Base-by-base conservation (phyloP, 352 stramenopile species). In the Globisporangium alternatum region DNA sequence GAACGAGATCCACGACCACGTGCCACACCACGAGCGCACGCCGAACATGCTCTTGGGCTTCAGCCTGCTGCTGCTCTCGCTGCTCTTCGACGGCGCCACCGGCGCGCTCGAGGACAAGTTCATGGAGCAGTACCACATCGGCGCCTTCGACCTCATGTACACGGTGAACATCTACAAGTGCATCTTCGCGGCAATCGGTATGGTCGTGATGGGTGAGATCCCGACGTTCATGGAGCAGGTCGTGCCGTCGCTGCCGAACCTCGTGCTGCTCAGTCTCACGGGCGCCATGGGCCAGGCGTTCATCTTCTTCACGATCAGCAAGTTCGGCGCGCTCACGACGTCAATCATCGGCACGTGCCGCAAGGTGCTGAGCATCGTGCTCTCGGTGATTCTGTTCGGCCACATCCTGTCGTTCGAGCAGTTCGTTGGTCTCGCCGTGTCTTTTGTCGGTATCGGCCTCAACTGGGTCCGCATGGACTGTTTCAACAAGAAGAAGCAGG, bases 231-330 rank as follows among this genome's bases (percentile, higher is more conserved):
- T 93, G n/a, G 69, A 87, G 51, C 77, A 89, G 51, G 75, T 84
- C 5, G 53, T 82, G 6, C 81, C 81, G 45, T 83, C 79, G 33
- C 61, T 91, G 25, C 78, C 78, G 1, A 88, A 81, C 61, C 71
- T 95, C 7, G 49, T 93, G 31, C 67, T 93, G 52, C 68, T 95
- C 47, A 94, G 86, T 61, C 58, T 90, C 2, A 94, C 85, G 0
- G 86, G 86, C 25, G 86, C 86, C 0, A 75, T 90, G 28, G 86
- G 86, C 39, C 86, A 95, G 62, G 86, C 83, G 8, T 93, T 91
- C 72, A 88, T 95, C 64, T 95, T 94, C 72, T 91, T 89, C 65
- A 94, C 85, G 7, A 91, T 95, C 66, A 90, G 77, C 73, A 91
- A 90, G 64, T 95, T 95, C 22, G 86, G 86, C 65, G 86, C 86